Conservation (phyloP, 1,139 yeast genomes). For the Blastobotrys apis region DNA sequence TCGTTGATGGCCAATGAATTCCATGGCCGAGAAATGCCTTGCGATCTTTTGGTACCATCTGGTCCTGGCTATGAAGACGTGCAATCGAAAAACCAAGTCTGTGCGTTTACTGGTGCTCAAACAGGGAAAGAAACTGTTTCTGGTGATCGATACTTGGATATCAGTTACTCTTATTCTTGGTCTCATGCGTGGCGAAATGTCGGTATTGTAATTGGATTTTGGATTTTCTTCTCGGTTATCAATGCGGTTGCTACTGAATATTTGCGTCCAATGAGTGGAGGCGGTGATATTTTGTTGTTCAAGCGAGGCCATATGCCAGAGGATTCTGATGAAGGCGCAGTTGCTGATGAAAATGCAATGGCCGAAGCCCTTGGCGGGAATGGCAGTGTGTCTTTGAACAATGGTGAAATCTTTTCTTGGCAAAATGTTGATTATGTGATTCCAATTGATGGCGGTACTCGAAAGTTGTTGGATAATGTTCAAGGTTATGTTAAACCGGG, state of each 20-base stretch:
- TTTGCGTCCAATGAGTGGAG: constrained; percentile 35
- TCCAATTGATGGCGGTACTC: constrained; percentile 46
- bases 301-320: constrained; percentile 46
- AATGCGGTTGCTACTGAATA: constrained; percentile 37
- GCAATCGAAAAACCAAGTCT: constrained; percentile 38
- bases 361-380: constrained; percentile 11
- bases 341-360: constrained; percentile 21
- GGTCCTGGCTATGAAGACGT: constrained; percentile 38
- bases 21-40: constrained; percentile 39
- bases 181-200: constrained; percentile 39
- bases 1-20: constrained; percentile 46
- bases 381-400: not conserved
- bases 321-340: constrained; percentile 31
- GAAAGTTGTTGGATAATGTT: constrained; percentile 52
- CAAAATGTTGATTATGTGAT: constrained; percentile 39
- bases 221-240: constrained; percentile 34
- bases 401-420: constrained; percentile 39
- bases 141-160: constrained; percentile 41
- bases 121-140: constrained; percentile 40
- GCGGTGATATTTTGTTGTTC: constrained; percentile 40
- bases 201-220: constrained; percentile 37
- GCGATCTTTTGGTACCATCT: constrained; percentile 34
- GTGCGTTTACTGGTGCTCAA: constrained; percentile 40
- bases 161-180: constrained; percentile 36
- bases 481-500: constrained; percentile 68